Evolutionary conservation across 2,329 filamentous ascomycete genomes (phyloP), one percentile per base, ranked within the genome.

Genomic region (Diaporthe destruens): DNA sequence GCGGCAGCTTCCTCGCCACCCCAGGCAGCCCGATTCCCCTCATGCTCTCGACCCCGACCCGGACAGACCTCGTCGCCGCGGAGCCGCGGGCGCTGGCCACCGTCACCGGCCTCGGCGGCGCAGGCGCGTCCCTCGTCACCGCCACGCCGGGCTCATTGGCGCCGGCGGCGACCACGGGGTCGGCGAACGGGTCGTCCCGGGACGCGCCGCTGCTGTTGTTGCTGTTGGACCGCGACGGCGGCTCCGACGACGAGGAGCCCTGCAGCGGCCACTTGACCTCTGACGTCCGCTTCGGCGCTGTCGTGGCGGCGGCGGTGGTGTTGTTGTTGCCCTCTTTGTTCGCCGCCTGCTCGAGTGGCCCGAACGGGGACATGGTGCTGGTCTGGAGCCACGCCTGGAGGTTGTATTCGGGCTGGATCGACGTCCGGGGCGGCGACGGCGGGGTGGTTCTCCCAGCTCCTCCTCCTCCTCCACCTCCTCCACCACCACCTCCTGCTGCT

Each of bases 291-390:
- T 36, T 47, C 36, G 36, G 71, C 23, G 36, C 12, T 20, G 47
- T 54, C 6, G 32, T 44, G 3, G 32, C 12, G 0, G 47, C n/a
- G 23, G 25, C 9, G 1, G 29, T 14, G 51, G 51, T 16, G 32
- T 6, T 39, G 66, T 16, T 20, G 49, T 16, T 53, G 32, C 29
- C 18, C n/a, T 44, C n/a, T 32, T n/a, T 36, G 8, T 16, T 51
- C 6, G 6, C 34, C 20, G 34, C 18, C 47, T 75, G 75, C 47
- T 74, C 76, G 53, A 82, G 74, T 49, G 79, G 78, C 36, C 76
- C 79, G 73, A 82, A 82, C 4, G 81, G 81, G 65, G 80, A 82
- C 8, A 82, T 80, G 12, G 77, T 79, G 57, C 79, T 79, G 3
- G 79, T 77, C 56, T 77, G 68, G 55, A 83, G 74, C 81, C 81